Conservation (phyloP, 495 filamentous ascomycete species). For the Daldinia vernicosa region DNA sequence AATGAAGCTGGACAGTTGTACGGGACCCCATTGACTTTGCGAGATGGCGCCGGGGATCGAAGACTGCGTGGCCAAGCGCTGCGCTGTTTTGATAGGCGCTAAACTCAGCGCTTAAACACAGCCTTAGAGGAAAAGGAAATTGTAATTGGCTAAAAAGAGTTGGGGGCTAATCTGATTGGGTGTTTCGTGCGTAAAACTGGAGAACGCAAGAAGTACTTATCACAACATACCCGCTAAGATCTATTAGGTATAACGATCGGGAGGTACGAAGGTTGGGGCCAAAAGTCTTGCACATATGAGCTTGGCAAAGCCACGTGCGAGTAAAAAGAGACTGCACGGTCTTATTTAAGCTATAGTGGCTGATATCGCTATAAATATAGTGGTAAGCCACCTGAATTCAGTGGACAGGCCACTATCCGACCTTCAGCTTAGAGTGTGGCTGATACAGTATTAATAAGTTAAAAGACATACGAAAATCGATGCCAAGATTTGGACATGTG, state of each 20-base stretch:
- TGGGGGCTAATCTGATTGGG: constrained; percentile 15
- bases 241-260: background rate
- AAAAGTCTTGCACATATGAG: too few relatives aligned
- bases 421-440: too few relatives aligned
- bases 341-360: too few relatives aligned
- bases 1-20: constrained; percentile 25
- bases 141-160: constrained; percentile 25
- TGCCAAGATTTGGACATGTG: too few relatives aligned
- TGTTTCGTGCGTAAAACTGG: background rate
- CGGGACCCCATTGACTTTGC: constrained; percentile 14
- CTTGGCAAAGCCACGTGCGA: too few relatives aligned
- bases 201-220: background rate
- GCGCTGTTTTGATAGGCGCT: constrained; percentile 24
- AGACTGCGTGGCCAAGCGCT: constrained; percentile 23
- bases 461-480: too few relatives aligned
- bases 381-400: too few relatives aligned
- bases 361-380: too few relatives aligned
- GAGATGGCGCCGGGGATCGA: constrained; percentile 3
- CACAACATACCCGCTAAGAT: background rate
- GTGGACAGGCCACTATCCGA: too few relatives aligned
- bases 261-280: too few relatives aligned
- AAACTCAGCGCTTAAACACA: constrained; percentile 33
- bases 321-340: too few relatives aligned
- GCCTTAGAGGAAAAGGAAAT: background rate
- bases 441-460: too few relatives aligned